Conservation (phyloP, 768 basidiomycete genomes). For the Grammothele lineata region DNA sequence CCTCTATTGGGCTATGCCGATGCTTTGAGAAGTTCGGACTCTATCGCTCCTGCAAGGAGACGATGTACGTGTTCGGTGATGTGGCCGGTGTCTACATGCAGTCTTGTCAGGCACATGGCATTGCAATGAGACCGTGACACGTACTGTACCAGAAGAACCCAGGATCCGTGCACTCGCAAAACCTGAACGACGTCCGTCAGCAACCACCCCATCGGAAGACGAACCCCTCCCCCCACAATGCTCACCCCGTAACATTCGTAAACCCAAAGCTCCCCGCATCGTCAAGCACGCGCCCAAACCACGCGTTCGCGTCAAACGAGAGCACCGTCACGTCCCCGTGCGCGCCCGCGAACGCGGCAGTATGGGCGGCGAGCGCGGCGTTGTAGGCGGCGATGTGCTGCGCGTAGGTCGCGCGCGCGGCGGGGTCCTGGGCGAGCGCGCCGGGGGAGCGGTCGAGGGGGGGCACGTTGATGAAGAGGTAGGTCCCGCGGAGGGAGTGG, state of each 20-base stretch:
- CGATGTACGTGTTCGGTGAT: conserved; percentile 46
- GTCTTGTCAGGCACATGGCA: neutral
- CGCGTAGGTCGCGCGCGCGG: conserved; percentile 28
- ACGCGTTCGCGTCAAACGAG: conserved; percentile 47
- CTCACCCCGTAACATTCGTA: conserved; percentile 39
- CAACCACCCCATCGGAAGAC: too few species aligned
- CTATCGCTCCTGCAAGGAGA: conserved; percentile 41
- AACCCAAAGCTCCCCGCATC: conserved; percentile 39
- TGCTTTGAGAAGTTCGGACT: conserved; percentile 27
- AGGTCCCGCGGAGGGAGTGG: conserved; percentile 36
- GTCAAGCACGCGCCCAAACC: conserved; percentile 46
- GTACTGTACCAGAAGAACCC: conserved; percentile 52
- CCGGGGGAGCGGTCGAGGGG: conserved; percentile 47
- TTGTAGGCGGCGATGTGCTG: conserved; percentile 41
- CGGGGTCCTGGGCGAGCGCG: conserved; percentile 31
- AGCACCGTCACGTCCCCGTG: conserved; percentile 39
- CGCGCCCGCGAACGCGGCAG: conserved; percentile 30
- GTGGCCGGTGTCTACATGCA: conserved; percentile 41
- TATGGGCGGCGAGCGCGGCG: conserved; percentile 32
- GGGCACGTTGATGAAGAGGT: conserved; percentile 56
- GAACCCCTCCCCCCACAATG: too few species aligned
- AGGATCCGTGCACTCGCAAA: conserved; percentile 45
- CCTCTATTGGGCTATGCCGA: too few species aligned
- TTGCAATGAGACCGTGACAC: conserved; percentile 26
- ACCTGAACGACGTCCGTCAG: conserved; percentile 33